phyloP scores from a whole-genome alignment of 2,329 filamentous ascomycete genomes.

The Cryoendolithus antarcticus region DNA sequence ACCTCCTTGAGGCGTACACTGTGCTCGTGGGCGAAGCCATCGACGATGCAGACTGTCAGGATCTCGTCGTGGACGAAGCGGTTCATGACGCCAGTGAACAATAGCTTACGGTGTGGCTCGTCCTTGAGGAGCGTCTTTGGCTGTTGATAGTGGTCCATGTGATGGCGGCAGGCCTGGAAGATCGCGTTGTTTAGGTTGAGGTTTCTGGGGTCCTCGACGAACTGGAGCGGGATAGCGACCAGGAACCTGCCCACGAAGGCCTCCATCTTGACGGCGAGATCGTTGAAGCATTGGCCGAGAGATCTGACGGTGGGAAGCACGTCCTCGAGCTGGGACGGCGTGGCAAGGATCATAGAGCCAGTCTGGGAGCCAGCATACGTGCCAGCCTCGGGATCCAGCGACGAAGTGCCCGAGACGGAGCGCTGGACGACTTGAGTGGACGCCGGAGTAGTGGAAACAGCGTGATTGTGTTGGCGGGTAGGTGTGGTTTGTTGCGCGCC shows the following conservation, averaged over 20 bases:
- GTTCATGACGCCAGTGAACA: conserved; percentile 7
- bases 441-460: neutral
- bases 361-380: neutral
- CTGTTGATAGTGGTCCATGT: conserved; percentile 1
- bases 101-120: neutral
- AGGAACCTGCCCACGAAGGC: conserved; percentile 1
- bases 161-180: neutral
- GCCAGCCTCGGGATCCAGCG: neutral
- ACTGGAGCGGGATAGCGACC: neutral
- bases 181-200: neutral
- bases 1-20: neutral
- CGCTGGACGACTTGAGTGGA: neutral
- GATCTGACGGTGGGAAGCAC: neutral
- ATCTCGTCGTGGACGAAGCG: conserved; percentile 3
- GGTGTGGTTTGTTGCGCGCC: too few species aligned
- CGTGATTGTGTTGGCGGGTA: too few species aligned
- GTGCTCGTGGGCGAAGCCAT: neutral
- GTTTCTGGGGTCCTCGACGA: neutral
- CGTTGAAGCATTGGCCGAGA: conserved; percentile 2
- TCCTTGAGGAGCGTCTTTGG: conserved; percentile 2
- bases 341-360: neutral
- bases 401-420: neutral
- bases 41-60: conserved; percentile 1
- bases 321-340: neutral
- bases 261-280: conserved; percentile 6